Evolutionary conservation across 225 moss, liverwort and hornwort species (phyloP).

Genomic region (Marchantia paleacea): DNA sequence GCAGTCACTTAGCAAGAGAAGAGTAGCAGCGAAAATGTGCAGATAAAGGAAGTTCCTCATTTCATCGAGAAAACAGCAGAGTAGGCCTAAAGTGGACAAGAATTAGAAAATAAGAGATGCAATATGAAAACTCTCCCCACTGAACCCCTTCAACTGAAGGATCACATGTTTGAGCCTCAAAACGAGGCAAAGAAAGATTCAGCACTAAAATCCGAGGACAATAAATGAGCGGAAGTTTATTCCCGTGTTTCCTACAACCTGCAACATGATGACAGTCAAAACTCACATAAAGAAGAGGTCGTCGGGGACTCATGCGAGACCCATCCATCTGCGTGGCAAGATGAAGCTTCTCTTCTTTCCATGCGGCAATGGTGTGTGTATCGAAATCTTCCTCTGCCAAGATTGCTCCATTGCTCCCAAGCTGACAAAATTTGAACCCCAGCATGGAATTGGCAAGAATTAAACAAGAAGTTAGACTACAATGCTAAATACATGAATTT

Average conservation of each 20-base stretch:
- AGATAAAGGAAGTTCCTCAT: neutral
- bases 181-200: neutral
- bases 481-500: too few relatives aligned
- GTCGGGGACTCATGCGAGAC: slow-evolving; percentile 39
- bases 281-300: slow-evolving; percentile 83
- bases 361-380: slow-evolving; percentile 92
- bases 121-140: neutral
- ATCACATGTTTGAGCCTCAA: neutral
- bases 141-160: neutral
- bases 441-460: neutral
- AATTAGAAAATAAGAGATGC: neutral
- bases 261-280: neutral
- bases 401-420: slow-evolving; percentile 81
- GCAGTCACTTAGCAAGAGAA: neutral
- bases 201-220: neutral
- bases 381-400: slow-evolving; percentile 93
- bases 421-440: slow-evolving; percentile 33
- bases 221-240: neutral
- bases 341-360: slow-evolving; percentile 88
- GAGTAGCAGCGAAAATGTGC: neutral
- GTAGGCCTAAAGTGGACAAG: neutral
- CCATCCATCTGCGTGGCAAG: slow-evolving; percentile 45
- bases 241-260: neutral
- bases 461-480: too few relatives aligned
- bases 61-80: neutral